Evolutionary conservation across 768 basidiomycete genomes (phyloP).

Genomic region (Rhodotorula babjevae): DNA sequence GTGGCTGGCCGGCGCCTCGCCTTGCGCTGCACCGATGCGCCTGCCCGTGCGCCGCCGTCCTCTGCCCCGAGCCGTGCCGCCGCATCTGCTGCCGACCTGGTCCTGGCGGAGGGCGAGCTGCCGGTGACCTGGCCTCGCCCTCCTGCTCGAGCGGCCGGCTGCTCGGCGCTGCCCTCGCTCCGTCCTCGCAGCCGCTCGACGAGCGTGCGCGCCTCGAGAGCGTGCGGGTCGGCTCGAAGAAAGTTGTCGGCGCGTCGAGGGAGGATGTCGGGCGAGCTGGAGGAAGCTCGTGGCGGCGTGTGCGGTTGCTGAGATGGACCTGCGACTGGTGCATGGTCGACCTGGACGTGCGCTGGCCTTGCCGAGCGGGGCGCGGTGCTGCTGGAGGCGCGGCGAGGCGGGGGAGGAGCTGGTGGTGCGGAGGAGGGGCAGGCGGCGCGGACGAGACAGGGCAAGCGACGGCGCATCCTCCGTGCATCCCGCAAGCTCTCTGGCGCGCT

Average conservation of each 20-base stretch:
- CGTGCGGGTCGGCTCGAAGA: neutral
- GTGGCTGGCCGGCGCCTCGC: neutral
- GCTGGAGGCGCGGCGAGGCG: neutral
- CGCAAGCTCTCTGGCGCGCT: conserved; percentile 1
- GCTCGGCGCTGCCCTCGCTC: too few relatives aligned
- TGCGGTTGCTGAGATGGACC: neutral
- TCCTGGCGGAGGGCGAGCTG: neutral
- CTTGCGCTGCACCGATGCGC: neutral
- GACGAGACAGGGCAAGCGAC: conserved; percentile 16
- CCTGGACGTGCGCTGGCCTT: neutral
- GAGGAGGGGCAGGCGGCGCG: neutral
- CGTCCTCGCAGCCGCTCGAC: too few relatives aligned
- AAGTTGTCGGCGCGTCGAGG: conserved; percentile 3
- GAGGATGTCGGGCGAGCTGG: neutral
- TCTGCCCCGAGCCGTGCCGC: neutral
- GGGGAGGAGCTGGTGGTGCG: neutral
- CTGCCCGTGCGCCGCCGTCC: too few relatives aligned
- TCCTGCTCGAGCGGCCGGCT: neutral
- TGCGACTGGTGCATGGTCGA: too few relatives aligned
- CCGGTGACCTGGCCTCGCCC: neutral
- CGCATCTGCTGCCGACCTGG: neutral
- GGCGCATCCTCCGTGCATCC: conserved; percentile 35
- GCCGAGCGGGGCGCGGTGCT: neutral
- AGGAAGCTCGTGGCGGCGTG: neutral
- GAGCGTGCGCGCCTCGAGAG: too few relatives aligned